These are phyloP conservation scores for Colletotrichum magnum DNA, from an alignment of 2,329 filamentous ascomycete genomes.

Conservation along the genomic window DNA sequence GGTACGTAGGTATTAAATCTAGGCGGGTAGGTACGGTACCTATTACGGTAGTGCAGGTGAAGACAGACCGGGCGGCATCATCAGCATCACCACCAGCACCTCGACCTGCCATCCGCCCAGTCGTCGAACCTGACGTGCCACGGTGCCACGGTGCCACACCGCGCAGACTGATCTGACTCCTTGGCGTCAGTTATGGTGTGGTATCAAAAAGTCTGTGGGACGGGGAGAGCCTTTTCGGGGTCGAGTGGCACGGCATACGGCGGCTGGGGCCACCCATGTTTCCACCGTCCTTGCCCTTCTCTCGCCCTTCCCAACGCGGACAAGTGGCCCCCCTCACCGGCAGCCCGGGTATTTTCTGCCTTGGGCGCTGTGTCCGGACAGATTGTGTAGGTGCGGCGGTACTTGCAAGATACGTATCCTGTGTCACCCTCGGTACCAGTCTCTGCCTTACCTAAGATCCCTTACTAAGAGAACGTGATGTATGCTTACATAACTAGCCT, in stretches of 20 bases:
- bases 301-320: conserved; percentile 33
- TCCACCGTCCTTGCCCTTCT: conserved; percentile 28
- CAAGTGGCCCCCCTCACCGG: conserved; percentile 32
- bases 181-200: conserved; percentile 36
- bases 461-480: background rate
- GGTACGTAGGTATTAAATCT: too few relatives aligned
- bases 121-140: conserved; percentile 35
- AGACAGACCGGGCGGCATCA: background rate
- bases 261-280: conserved; percentile 37
- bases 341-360: conserved; percentile 36
- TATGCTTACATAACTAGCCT: background rate
- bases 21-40: background rate
- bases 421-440: background rate
- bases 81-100: conserved; percentile 5
- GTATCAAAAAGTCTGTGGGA: conserved; percentile 35
- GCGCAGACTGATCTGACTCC: conserved; percentile 38
- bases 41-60: background rate
- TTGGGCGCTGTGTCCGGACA: conserved; percentile 21
- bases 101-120: conserved; percentile 36
- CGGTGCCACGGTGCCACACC: conserved; percentile 20
- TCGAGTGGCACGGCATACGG: conserved; percentile 36
- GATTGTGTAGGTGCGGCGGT: background rate
- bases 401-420: background rate
- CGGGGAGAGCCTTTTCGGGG: conserved; percentile 37
- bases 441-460: background rate